phyloP scores from a whole-genome alignment of 345 rosid species.

The Arabidopsis thaliana region DNA sequence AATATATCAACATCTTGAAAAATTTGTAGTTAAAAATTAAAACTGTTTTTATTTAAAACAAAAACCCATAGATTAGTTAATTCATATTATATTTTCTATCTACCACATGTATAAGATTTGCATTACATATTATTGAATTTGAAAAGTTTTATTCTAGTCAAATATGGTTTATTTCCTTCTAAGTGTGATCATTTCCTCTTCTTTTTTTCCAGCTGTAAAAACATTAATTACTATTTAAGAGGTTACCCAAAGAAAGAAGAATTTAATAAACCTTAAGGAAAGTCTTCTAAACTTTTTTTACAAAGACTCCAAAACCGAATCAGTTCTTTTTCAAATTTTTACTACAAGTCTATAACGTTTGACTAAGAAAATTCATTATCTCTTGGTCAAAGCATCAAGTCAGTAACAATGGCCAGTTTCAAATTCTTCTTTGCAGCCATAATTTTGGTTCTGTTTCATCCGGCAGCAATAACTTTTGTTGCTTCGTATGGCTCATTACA shows the following conservation, averaged over 20 bases:
- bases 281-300: neutral
- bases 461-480: conserved; percentile 20
- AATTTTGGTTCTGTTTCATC: conserved; percentile 23
- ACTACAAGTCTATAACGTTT: neutral
- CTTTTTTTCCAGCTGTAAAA: neutral
- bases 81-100: no score
- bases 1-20: no score
- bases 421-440: conserved; percentile 18
- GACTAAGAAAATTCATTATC: neutral
- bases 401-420: conserved; percentile 32
- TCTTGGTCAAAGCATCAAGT: conserved; percentile 17
- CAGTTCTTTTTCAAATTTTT: neutral
- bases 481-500: conserved; percentile 18
- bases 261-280: conserved; percentile 2
- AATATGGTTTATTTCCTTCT: neutral
- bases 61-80: no score
- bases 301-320: neutral
- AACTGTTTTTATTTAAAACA: no score
- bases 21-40: no score
- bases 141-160: neutral
- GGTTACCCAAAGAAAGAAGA: conserved; percentile 20
- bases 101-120: neutral
- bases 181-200: neutral
- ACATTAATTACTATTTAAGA: neutral
- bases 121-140: neutral